phyloP scores from a whole-genome alignment of 2,329 filamentous ascomycete genomes.

The Dendrostoma leiphaemia region DNA sequence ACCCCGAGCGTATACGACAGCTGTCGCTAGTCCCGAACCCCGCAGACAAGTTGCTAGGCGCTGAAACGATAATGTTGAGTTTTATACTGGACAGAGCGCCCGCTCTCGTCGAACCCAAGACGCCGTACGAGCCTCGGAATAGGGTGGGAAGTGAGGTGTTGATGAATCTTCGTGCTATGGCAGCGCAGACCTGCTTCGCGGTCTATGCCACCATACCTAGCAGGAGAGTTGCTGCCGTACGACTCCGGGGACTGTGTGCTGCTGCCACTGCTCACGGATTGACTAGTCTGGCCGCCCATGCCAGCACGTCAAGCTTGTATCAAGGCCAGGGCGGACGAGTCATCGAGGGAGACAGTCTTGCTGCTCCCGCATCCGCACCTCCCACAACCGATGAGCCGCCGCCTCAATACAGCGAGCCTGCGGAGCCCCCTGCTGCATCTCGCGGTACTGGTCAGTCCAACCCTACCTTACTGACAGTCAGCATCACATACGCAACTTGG shows the following conservation, averaged over 20 bases:
- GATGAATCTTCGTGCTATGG: neutral
- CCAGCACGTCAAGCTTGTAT: conserved; percentile 5
- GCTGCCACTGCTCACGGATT: neutral
- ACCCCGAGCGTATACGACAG: conserved; percentile 8
- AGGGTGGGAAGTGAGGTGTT: neutral
- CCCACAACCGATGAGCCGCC: neutral
- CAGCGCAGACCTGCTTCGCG: neutral
- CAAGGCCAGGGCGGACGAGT: conserved; percentile 8
- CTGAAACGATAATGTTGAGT: conserved; percentile 1
- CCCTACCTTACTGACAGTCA: neutral
- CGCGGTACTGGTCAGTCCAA: neutral
- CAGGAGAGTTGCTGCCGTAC: neutral
- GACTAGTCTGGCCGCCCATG: neutral
- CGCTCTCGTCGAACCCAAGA: conserved; percentile 4
- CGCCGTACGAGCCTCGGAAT: neutral
- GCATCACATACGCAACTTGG: neutral
- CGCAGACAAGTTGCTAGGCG: conserved; percentile 1
- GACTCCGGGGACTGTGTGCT: neutral
- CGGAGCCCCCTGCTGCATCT: neutral
- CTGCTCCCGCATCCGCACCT: neutral
- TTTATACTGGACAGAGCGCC: neutral
- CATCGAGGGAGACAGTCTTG: conserved; percentile 3
- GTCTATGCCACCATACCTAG: neutral
- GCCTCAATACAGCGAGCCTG: conserved; percentile 7
- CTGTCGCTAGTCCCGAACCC: neutral